phyloP scores from a whole-genome alignment of 2,329 filamentous ascomycete species.

The Bipolaris bicolor region DNA sequence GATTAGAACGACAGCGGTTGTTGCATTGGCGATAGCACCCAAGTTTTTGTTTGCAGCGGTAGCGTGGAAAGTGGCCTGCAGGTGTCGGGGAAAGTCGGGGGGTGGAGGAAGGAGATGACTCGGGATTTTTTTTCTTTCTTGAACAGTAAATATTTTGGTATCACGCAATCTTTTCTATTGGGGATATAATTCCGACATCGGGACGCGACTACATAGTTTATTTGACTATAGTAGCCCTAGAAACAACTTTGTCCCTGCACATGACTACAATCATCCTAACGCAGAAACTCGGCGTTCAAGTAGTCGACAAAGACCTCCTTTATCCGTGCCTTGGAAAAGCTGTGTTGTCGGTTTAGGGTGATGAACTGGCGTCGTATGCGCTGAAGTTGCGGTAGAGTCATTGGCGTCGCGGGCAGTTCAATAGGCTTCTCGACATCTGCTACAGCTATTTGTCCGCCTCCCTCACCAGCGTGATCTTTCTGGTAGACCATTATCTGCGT shows the following conservation, averaged over 20 bases:
- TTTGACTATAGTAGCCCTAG: not conserved
- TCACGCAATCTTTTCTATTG: not conserved
- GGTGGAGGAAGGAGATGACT: not conserved
- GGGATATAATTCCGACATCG: not conserved
- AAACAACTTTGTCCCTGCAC: not conserved
- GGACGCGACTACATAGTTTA: not conserved
- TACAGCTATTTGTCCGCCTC: conserved; percentile 64
- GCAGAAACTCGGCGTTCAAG: conserved; percentile 46
- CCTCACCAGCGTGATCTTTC: conserved; percentile 67
- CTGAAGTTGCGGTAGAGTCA: conserved; percentile 78
- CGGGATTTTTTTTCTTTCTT: no score
- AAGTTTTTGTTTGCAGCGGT: not conserved
- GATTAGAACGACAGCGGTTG: no score
- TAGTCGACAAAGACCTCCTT: conserved; percentile 50
- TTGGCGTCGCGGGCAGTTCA: conserved; percentile 68
- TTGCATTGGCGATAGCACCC: not conserved
- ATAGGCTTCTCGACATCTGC: conserved; percentile 63
- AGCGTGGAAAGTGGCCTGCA: not conserved
- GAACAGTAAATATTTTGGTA: not conserved
- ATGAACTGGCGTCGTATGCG: conserved; percentile 79
- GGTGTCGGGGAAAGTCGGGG: conserved; percentile 19
- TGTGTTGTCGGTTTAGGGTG: conserved; percentile 72
- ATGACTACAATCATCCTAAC: conserved; percentile 22
- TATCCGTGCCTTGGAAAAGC: conserved; percentile 48
- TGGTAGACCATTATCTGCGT: conserved; percentile 72